phyloP scores from a whole-genome alignment of 2,329 filamentous ascomycete genomes.

The Plectosphaerella plurivora region DNA sequence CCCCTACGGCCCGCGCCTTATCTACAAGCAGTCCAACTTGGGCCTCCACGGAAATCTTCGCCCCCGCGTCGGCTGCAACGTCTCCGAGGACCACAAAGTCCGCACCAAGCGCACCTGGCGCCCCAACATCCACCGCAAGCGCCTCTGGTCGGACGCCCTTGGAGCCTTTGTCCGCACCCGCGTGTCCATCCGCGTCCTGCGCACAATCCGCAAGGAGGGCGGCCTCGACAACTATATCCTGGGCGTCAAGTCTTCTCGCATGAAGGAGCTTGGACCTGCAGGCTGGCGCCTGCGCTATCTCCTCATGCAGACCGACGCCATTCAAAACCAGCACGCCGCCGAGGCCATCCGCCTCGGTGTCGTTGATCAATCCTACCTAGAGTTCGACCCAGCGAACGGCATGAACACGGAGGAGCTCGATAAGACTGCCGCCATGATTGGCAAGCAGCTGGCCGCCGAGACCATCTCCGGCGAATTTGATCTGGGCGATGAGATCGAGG shows the following conservation, averaged over 20 bases:
- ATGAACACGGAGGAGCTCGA: conserved; percentile 30
- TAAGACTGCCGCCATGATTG: conserved; percentile 25
- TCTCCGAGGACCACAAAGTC: conserved; percentile 61
- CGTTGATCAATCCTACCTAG: background rate
- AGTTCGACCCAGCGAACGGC: conserved; percentile 22
- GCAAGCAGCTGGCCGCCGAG: conserved; percentile 32
- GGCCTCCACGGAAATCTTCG: conserved; percentile 67
- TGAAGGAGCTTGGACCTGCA: conserved; percentile 82
- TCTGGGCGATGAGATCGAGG: conserved; percentile 36
- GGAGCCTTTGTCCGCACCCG: conserved; percentile 61
- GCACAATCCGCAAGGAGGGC: conserved; percentile 77
- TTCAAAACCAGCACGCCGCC: conserved; percentile 61
- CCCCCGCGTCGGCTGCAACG: conserved; percentile 76
- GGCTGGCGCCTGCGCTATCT: conserved; percentile 90
- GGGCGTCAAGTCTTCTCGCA: conserved; percentile 69
- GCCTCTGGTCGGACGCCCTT: conserved; percentile 61
- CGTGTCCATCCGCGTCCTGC: conserved; percentile 65
- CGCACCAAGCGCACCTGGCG: conserved; percentile 72
- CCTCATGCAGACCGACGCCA: conserved; percentile 70
- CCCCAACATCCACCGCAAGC: conserved; percentile 68
- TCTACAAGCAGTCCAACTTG: conserved; percentile 77
- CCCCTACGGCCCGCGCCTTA: conserved; percentile 63
- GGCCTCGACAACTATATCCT: conserved; percentile 90
- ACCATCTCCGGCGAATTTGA: conserved; percentile 31
- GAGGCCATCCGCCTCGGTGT: conserved; percentile 66